Evolutionary conservation across 345 rosid species (phyloP).

Genomic region (Eucalyptus regnans): DNA sequence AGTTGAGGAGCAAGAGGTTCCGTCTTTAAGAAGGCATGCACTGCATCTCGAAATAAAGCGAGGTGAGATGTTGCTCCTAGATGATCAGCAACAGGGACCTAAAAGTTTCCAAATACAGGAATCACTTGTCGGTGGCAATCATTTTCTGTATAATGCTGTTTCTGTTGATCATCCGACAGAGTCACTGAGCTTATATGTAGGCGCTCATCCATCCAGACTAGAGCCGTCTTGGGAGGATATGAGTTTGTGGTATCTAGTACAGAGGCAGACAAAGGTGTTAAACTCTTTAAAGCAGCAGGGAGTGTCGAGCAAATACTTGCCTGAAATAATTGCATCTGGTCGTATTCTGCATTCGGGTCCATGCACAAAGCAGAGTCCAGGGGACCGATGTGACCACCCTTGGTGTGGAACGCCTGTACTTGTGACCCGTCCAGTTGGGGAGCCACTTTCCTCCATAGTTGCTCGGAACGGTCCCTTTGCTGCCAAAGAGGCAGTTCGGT

Average conservation of each 20-base stretch:
- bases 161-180: slow-evolving; percentile 18
- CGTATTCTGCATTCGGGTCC: slow-evolving; percentile 42
- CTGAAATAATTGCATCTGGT: slow-evolving; percentile 40
- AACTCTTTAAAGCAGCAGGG: slow-evolving; percentile 42
- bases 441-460: slow-evolving; percentile 31
- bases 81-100: slow-evolving; percentile 30
- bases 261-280: slow-evolving; percentile 55
- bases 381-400: slow-evolving; percentile 46
- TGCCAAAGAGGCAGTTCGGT: slow-evolving; percentile 31
- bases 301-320: slow-evolving; percentile 31
- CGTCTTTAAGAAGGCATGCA: slow-evolving; percentile 11
- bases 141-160: slow-evolving; percentile 25
- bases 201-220: slow-evolving; percentile 48
- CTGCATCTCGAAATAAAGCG: slow-evolving; percentile 15
- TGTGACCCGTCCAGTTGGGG: slow-evolving; percentile 45
- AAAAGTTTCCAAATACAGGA: slow-evolving; percentile 38
- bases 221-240: slow-evolving; percentile 66
- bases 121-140: slow-evolving; percentile 24
- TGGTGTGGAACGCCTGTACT: slow-evolving; percentile 60
- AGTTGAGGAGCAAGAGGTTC: slow-evolving; percentile 12
- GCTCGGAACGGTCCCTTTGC: slow-evolving; percentile 27
- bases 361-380: slow-evolving; percentile 30
- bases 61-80: slow-evolving; percentile 36
- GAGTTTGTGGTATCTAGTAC: slow-evolving; percentile 63
- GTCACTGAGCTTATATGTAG: slow-evolving; percentile 31